These are phyloP conservation scores for Ambrosiella beaveri DNA, from an alignment of 2,329 filamentous ascomycete genomes.

Conservation along the genomic window DNA sequence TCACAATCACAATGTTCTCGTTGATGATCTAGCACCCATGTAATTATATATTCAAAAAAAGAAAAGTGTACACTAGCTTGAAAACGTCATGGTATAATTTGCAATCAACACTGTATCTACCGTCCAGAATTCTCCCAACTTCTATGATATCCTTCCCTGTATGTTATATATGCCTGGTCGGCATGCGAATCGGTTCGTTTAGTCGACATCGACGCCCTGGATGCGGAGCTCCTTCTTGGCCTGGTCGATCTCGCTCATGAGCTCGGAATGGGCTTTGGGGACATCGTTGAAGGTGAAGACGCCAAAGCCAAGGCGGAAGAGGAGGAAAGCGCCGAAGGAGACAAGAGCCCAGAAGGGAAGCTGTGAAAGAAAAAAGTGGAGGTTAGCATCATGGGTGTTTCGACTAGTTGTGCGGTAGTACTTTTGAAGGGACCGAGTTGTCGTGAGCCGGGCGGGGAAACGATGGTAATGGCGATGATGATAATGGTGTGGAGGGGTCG, in stretches of 20 bases:
- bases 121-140: background rate
- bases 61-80: too few species aligned
- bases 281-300: conserved; percentile 96
- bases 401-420: too few species aligned
- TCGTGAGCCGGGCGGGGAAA: background rate
- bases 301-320: conserved; percentile 80
- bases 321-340: conserved; percentile 77
- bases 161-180: background rate
- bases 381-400: background rate
- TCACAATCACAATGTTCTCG: too few species aligned
- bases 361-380: conserved; percentile 28
- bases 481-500: background rate
- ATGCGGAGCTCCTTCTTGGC: conserved; percentile 57
- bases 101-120: background rate
- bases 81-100: too few species aligned
- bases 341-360: conserved; percentile 87
- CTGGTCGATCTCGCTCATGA: conserved; percentile 68
- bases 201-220: conserved; percentile 65
- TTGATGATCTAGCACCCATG: too few species aligned
- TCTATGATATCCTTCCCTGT: background rate
- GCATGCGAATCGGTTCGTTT: conserved; percentile 17
- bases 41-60: too few species aligned
- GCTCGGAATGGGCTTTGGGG: conserved; percentile 65
- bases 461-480: background rate
- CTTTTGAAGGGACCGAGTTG: background rate